phyloP scores from a whole-genome alignment of 331 rosid species.

The Pyracantha coccinea region DNA sequence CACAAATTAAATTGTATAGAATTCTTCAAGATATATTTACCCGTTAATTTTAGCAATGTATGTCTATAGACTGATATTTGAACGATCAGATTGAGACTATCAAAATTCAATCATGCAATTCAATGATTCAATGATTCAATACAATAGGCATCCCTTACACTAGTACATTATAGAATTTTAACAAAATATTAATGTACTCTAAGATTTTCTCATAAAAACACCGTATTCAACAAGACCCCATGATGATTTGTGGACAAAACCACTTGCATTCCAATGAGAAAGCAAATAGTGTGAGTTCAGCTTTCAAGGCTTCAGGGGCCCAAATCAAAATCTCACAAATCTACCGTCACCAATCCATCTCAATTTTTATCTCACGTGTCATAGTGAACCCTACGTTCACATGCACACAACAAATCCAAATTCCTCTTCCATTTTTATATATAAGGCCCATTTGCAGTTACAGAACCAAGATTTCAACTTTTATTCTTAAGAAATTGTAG shows the following conservation, averaged over 20 bases:
- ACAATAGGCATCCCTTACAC: background rate
- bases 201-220: background rate
- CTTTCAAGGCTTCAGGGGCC: background rate
- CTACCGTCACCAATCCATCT: background rate
- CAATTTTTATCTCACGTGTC: slow-evolving; percentile 5
- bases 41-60: too few relatives aligned
- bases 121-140: too few relatives aligned
- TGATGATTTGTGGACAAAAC: background rate
- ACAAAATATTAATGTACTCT: too few relatives aligned
- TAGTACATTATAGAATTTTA: too few relatives aligned
- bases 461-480: background rate
- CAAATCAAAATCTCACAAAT: background rate
- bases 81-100: too few relatives aligned
- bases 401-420: too few relatives aligned
- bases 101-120: background rate
- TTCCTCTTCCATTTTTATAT: background rate
- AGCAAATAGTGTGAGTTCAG: background rate
- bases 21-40: too few relatives aligned
- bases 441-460: background rate
- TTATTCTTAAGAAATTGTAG: too few relatives aligned
- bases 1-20: background rate
- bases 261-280: background rate
- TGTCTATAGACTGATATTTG: background rate
- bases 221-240: background rate
- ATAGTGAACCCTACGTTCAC: background rate